Conservation (phyloP, 2,329 filamentous ascomycete species). For the Ophiostoma quercus region DNA sequence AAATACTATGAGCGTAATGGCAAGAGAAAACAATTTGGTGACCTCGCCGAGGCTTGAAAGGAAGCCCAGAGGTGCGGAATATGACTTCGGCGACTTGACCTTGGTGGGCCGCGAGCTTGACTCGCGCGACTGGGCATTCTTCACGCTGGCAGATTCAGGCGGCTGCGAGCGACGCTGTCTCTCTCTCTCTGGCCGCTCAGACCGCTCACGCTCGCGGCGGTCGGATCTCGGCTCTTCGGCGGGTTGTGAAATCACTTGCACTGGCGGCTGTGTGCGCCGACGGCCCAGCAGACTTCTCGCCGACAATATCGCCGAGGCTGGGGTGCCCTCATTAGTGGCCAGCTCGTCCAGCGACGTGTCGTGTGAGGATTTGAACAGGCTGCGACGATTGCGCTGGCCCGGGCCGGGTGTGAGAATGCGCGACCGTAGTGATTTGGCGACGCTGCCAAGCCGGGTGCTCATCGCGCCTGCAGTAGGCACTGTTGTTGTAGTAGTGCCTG, state of each 20-base stretch:
- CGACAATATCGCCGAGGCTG: constrained; percentile 15
- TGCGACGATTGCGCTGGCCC: constrained; percentile 11
- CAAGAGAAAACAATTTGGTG: constrained; percentile 20
- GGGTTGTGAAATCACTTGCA: background rate
- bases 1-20: constrained; percentile 24
- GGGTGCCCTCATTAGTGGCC: constrained; percentile 17
- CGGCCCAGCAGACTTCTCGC: constrained; percentile 18
- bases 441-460: background rate
- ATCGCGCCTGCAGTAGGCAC: background rate
- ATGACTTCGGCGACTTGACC: background rate
- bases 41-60: constrained; percentile 9
- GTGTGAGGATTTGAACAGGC: constrained; percentile 11
- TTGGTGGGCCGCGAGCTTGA: background rate
- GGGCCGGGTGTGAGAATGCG: constrained; percentile 23
- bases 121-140: constrained; percentile 6
- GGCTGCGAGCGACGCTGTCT: constrained; percentile 6
- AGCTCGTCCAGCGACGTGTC: constrained; percentile 22
- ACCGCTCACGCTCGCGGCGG: background rate
- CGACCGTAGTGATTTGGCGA: constrained; percentile 10
- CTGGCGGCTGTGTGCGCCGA: constrained; percentile 6
- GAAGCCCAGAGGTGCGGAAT: background rate
- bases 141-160: background rate
- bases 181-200: constrained; percentile 11
- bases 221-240: background rate
- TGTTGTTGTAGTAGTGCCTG: background rate